Evolutionary conservation across 2,329 filamentous ascomycete species (phyloP).

Genomic region (Alternaria arbusti): DNA sequence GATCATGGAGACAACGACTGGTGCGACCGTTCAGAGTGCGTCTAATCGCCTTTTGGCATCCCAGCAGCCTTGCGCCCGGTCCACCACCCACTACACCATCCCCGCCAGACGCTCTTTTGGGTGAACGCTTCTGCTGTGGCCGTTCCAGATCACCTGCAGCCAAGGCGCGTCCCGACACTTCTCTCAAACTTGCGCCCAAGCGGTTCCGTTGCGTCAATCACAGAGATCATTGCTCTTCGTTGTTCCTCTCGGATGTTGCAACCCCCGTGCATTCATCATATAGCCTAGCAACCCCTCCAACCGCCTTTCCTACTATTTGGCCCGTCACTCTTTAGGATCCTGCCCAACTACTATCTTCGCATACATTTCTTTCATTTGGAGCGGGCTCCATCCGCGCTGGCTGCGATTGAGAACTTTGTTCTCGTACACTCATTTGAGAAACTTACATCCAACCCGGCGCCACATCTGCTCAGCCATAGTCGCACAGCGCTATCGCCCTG

Average conservation of each 20-base stretch:
- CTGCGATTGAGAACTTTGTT: conserved; percentile 45
- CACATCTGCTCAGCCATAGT: conserved; percentile 35
- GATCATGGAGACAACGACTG: conserved; percentile 23
- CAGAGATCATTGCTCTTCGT: conserved; percentile 41
- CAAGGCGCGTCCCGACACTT: conserved; percentile 49
- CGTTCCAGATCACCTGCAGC: conserved; percentile 51
- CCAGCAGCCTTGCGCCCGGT: conserved; percentile 44
- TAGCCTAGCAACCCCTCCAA: conserved; percentile 43
- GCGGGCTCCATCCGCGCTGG: conserved; percentile 50
- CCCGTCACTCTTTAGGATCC: conserved; percentile 48
- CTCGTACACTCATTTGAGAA: conserved; percentile 49
- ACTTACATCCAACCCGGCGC: conserved; percentile 30
- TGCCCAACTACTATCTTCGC: conserved; percentile 40
- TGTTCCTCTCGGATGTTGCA: conserved; percentile 39
- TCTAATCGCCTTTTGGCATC: conserved; percentile 37
- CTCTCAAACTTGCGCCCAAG: conserved; percentile 46
- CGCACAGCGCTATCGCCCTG: conserved; percentile 43
- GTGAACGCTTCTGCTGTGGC: conserved; percentile 48
- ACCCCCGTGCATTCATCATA: conserved; percentile 44
- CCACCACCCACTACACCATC: conserved; percentile 40
- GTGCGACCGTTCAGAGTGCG: conserved; percentile 30
- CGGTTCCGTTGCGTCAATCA: conserved; percentile 47
- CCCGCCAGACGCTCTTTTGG: conserved; percentile 43
- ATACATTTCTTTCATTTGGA: conserved; percentile 43
- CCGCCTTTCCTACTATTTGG: conserved; percentile 45